These are phyloP conservation scores for Poterioochromonas sp. DNA, from an alignment of 352 stramenopile species.

Conservation along the genomic window DNA sequence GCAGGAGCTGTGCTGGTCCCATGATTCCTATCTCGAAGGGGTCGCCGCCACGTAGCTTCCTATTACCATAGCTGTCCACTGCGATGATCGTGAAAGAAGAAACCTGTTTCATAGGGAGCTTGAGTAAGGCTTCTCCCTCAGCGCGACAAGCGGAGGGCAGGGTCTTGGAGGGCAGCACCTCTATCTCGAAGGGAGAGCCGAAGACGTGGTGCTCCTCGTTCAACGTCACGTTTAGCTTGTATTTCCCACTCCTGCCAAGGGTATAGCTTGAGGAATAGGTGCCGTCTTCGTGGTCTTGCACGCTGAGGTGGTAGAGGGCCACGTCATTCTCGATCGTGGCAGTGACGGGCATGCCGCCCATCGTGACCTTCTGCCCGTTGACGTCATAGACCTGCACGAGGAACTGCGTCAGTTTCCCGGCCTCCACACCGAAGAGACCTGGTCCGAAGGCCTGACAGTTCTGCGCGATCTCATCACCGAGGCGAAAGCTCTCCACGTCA, in stretches of 20 bases:
- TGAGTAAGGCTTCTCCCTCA: constrained; percentile 15
- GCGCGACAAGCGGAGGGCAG: background rate
- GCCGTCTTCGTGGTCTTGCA: constrained; percentile 44
- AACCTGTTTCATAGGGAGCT: constrained; percentile 23
- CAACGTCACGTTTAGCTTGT: constrained; percentile 45
- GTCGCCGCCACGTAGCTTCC: constrained; percentile 21
- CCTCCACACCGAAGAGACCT: constrained; percentile 41
- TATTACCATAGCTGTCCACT: constrained; percentile 30
- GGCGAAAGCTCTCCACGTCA: constrained; percentile 14
- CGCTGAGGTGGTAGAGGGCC: constrained; percentile 30
- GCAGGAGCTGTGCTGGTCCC: constrained; percentile 23
- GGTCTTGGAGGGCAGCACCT: constrained; percentile 38
- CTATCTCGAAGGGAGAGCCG: constrained; percentile 42
- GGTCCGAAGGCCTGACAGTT: constrained; percentile 43
- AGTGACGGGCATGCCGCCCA: constrained; percentile 28
- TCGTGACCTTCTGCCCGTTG: constrained; percentile 28
- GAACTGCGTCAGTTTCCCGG: constrained; percentile 38
- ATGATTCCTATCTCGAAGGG: constrained; percentile 35
- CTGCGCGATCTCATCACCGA: constrained; percentile 40
- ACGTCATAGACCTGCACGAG: constrained; percentile 43
- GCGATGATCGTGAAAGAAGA: constrained; percentile 33
- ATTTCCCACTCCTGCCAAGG: constrained; percentile 42
- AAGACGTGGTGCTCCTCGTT: constrained; percentile 47
- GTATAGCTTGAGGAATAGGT: constrained; percentile 40
- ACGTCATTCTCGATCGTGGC: constrained; percentile 32